Evolutionary conservation across 257 asterid species (phyloP), one percentile per base, ranked within the genome.

Genomic region (Jasminum sambac): DNA sequence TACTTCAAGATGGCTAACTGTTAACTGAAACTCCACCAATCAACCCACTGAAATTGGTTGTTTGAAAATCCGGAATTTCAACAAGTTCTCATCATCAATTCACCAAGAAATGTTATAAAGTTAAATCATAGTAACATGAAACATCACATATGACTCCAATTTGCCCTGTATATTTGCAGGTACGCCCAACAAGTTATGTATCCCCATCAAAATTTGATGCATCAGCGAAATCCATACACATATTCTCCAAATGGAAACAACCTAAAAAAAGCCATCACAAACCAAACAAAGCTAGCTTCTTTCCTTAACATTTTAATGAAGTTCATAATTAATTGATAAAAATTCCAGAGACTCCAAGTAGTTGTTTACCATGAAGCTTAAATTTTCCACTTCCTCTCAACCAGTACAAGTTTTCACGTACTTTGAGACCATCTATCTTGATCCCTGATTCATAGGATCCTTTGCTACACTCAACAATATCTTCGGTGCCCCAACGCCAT

Each of bases 381-480:
- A 89, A 94, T 79, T 88, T 91, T 50, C 99, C 99, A 77, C 98
- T 86, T 77, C 96, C 96, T 73, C 87, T 86, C 83, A 94, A 72
- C 99, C 99, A 94, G 79, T 73, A 89, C 80, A 94, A 79, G 77
- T 94, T 91, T 65, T 85, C 91, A 73, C 90, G 84, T 5, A 94
- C 87, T 78, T 75, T 91, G 14, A 88, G 77, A 4, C 97, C 99
- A 17, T 94, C 99, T 97, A 94, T 87, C 87, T 94, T 91, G 82
- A 94, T 76, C 98, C 99, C 77, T 81, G 76, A 67, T 89, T 91
- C 41, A 81, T 86, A 11, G 96, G 64, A 65, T 82, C 84, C 82
- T 80, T 94, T 17, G 97, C 86, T 34, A 78, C 89, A 3, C 81
- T 90, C 36, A 83, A 74, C 41, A 94, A 78, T 23, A 83, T 57